Conservation (phyloP, 306 rosid species). For the Quercus glauca region DNA sequence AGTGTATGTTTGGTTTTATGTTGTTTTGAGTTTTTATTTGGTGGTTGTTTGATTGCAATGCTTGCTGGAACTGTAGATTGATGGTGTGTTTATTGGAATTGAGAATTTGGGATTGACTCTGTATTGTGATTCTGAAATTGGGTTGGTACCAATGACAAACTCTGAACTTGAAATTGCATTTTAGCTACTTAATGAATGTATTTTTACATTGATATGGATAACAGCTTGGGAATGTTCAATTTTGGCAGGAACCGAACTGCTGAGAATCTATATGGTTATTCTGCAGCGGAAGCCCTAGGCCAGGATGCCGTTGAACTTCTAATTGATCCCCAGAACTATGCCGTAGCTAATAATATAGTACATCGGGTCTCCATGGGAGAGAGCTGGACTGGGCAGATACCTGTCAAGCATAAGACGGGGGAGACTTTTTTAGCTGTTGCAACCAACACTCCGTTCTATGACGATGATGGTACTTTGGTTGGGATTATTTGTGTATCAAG, state of each 20-base stretch:
- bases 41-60: not conserved
- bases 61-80: slow-evolving; percentile 11
- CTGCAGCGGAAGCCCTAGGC: slow-evolving; percentile 81
- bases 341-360: slow-evolving; percentile 46
- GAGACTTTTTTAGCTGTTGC: slow-evolving; percentile 53
- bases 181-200: not conserved
- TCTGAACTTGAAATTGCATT: slow-evolving; percentile 10
- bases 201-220: not conserved
- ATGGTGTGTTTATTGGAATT: not conserved
- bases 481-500: slow-evolving; percentile 76
- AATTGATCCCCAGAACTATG: slow-evolving; percentile 56
- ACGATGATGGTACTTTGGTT: slow-evolving; percentile 64
- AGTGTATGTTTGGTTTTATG: not conserved
- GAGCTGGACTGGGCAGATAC: slow-evolving; percentile 90
- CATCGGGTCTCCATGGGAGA: slow-evolving; percentile 67
- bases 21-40: not conserved
- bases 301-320: slow-evolving; percentile 61
- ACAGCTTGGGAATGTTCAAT: slow-evolving; percentile 4
- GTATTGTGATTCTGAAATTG: slow-evolving; percentile 3
- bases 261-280: slow-evolving; percentile 75
- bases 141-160: not conserved
- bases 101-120: slow-evolving; percentile 7
- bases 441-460: slow-evolving; percentile 81
- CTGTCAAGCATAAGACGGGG: slow-evolving; percentile 71
- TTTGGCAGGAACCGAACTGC: slow-evolving; percentile 90